These are phyloP conservation scores for Aspergillus tanneri DNA, from an alignment of 2,329 filamentous ascomycete species.

Conservation along the genomic window DNA sequence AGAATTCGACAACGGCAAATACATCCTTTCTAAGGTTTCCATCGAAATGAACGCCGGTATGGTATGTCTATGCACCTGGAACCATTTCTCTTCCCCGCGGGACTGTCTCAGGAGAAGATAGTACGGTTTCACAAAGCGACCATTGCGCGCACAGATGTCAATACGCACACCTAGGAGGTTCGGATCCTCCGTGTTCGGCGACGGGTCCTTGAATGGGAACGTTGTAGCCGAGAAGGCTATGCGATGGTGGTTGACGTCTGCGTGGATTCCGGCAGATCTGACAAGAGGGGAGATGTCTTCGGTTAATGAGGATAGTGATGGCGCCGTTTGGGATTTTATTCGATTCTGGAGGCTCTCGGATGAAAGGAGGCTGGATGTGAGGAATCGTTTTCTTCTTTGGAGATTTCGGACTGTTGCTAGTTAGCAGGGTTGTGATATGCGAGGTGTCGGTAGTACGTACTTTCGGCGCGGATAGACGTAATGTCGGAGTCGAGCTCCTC, in stretches of 20 bases:
- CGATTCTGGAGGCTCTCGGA: constrained; percentile 37
- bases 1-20: constrained; percentile 24
- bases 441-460: constrained; percentile 24
- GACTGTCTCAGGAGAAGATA: constrained; percentile 40
- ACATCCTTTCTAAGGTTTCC: constrained; percentile 36
- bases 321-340: not conserved
- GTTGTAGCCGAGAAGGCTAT: constrained; percentile 47
- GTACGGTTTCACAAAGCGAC: constrained; percentile 44
- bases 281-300: constrained; percentile 36
- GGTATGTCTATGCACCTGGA: constrained; percentile 44
- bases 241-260: constrained; percentile 43
- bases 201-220: constrained; percentile 49
- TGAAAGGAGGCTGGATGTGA: constrained; percentile 44
- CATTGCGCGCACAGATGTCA: constrained; percentile 41
- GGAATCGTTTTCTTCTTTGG: constrained; percentile 38
- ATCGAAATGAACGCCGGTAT: constrained; percentile 48
- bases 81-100: constrained; percentile 15
- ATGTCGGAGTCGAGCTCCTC: constrained; percentile 44
- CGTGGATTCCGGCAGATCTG: constrained; percentile 31
- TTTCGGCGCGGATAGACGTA: constrained; percentile 40
- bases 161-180: constrained; percentile 44
- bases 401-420: constrained; percentile 37
- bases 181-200: constrained; percentile 28
- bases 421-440: constrained; percentile 12
- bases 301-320: constrained; percentile 11